Base-by-base conservation (phyloP, 129 eudicot genomes). In the Pulicaria dysenterica region DNA sequence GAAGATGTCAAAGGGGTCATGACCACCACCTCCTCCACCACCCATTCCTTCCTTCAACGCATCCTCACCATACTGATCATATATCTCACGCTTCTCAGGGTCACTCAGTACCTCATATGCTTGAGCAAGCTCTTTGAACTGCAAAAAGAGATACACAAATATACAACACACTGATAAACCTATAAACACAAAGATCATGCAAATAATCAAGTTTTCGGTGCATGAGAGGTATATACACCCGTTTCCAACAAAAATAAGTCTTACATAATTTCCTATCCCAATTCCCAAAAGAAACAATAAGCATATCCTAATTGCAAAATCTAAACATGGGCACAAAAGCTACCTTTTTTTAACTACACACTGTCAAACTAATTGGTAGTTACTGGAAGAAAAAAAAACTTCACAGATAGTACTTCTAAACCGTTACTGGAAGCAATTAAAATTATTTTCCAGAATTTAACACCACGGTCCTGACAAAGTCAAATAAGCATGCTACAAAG, bases 41-140 rank as follows among this genome's bases (percentile, higher is more conserved):
- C 96, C 92, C 92, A 89, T 89, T 84, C 92, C 96, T 78, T 89
- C 92, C 81, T 89, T 89, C 66, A 89, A 84, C 49, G 92, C 96
- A 69, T 89, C 96, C 77, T 89, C 96, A 65, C 96, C 96, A 66
- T 89, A 89, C 72, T 89, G 88, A 70, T 89, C 96, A 13, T 89
- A 89, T 71, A 86, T 84, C 83, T 84, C 96, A 44, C 92, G 92
- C 85, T 89, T 89, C 82, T 89, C 96, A 3, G 96, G 92, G 68
- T 89, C 92, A 60, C 86, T 89, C 14, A 89, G 58, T 41, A 89
- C 96, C 80, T 89, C 96, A 64, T 89, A 89, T 7, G 92, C 96
- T 69, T 89, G 96, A 11, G 96, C 88, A 56, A 89, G 73, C 86
- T 89, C 96, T 67, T 89, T 89, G 16, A 89, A 89, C 96, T 89